Conservation (phyloP, 306 rosid genomes). For the Trichosanthes truncata region DNA sequence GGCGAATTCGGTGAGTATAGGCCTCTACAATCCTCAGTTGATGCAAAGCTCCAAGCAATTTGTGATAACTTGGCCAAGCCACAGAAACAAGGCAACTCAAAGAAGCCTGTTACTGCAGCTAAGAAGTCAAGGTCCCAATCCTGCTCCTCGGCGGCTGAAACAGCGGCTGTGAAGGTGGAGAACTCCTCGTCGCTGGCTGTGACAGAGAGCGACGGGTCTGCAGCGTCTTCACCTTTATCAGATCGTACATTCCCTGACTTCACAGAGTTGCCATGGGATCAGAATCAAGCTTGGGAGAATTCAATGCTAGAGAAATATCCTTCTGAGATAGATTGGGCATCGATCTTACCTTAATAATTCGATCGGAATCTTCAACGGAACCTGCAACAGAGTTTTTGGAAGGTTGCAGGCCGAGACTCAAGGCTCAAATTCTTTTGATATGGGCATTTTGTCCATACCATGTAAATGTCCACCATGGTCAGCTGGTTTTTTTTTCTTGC, state of each 20-base stretch:
- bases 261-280: constrained; percentile 50
- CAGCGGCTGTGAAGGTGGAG: constrained; percentile 30
- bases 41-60: constrained; percentile 89
- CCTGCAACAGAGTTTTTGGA: constrained; percentile 61
- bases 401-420: constrained; percentile 43
- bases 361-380: constrained; percentile 10
- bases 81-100: constrained; percentile 51
- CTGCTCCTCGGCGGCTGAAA: not conserved
- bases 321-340: constrained; percentile 94
- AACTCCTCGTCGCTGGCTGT: constrained; percentile 9
- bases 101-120: constrained; percentile 17
- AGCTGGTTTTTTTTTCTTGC: constrained; percentile 71
- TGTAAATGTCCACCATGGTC: constrained; percentile 40
- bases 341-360: constrained; percentile 28
- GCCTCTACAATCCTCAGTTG: constrained; percentile 82
- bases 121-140: constrained; percentile 9
- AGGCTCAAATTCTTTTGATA: constrained; percentile 4
- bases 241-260: constrained; percentile 58
- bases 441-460: constrained; percentile 27
- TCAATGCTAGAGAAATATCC: constrained; percentile 57
- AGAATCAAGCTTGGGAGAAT: constrained; percentile 39
- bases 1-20: constrained; percentile 63
- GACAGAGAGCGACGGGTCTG: constrained; percentile 58
- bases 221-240: constrained; percentile 68
- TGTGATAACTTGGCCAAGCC: constrained; percentile 70